Percentiles rank a stretch among this genome's conserved stretches.
These are phyloP conservation scores for Simplicillium aogashimaense DNA, from an alignment of 2,329 filamentous ascomycete genomes.

Conservation along the genomic window DNA sequence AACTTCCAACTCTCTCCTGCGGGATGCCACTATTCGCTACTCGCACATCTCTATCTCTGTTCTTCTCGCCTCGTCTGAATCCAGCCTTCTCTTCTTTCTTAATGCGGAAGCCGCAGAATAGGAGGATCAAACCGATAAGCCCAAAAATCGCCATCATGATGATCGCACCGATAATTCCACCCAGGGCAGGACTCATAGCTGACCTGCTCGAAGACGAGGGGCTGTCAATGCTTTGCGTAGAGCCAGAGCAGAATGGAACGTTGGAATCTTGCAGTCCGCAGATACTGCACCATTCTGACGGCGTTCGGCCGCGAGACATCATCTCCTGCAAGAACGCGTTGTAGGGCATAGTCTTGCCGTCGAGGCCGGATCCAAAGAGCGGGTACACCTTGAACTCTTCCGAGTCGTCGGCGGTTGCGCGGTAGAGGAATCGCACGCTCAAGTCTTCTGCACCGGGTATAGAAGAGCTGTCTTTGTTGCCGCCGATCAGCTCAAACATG, in stretches of 20 bases:
- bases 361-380: constrained; percentile 27
- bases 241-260: constrained; percentile 25
- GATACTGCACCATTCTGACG: constrained; percentile 32
- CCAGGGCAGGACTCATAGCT: constrained; percentile 25
- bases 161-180: constrained; percentile 35
- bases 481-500: constrained; percentile 55
- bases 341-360: constrained; percentile 24
- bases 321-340: constrained; percentile 27
- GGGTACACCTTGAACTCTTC: constrained; percentile 24
- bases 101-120: constrained; percentile 21
- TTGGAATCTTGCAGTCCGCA: constrained; percentile 21
- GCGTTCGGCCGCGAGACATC: constrained; percentile 20
- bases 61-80: constrained; percentile 36
- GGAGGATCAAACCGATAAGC: constrained; percentile 20
- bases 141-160: constrained; percentile 26
- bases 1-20: constrained; percentile 38
- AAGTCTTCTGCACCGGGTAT: constrained; percentile 26
- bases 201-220: not conserved
- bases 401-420: constrained; percentile 30
- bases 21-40: constrained; percentile 26
- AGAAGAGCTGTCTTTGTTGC: constrained; percentile 8
- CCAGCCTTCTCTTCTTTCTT: constrained; percentile 19
- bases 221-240: constrained; percentile 5
- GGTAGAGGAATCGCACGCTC: constrained; percentile 47
- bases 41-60: constrained; percentile 31